Evolutionary conservation across 2,329 filamentous ascomycete species (phyloP).

Genomic region (Fusarium stilboides): DNA sequence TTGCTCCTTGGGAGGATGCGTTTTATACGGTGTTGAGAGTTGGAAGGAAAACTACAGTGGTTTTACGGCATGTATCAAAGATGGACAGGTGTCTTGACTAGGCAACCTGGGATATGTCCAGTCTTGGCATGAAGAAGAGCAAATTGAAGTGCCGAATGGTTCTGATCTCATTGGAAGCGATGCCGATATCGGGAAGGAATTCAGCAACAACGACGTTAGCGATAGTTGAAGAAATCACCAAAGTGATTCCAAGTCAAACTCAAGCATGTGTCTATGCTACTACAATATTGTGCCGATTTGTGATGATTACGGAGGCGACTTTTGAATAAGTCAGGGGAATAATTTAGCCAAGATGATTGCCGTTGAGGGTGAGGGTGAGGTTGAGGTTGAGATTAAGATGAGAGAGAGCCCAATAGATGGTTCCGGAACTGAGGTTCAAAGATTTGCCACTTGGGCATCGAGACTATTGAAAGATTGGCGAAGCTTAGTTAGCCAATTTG

Average conservation of each 20-base stretch:
- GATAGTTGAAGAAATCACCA: slow-evolving; percentile 16
- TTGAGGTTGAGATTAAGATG: not conserved
- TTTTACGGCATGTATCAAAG: slow-evolving; percentile 27
- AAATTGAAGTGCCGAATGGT: slow-evolving; percentile 21
- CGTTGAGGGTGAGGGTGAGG: not conserved
- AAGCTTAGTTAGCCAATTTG: slow-evolving; percentile 20
- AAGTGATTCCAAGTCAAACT: slow-evolving; percentile 11
- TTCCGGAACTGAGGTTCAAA: slow-evolving; percentile 1
- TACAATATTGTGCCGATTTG: not conserved
- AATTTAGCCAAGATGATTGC: not conserved
- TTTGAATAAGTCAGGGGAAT: not conserved
- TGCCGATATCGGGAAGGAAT: not conserved
- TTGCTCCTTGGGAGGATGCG: slow-evolving; percentile 19
- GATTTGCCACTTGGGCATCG: slow-evolving; percentile 41
- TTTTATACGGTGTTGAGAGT: slow-evolving; percentile 34
- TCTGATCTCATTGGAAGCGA: slow-evolving; percentile 1
- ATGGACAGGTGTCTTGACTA: slow-evolving; percentile 22
- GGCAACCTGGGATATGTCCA: not conserved
- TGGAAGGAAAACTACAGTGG: slow-evolving; percentile 34
- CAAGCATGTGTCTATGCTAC: not conserved
- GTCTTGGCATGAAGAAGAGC: slow-evolving; percentile 26
- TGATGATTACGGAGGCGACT: not conserved
- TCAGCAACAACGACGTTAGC: slow-evolving; percentile 10
- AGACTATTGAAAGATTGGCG: slow-evolving; percentile 38
- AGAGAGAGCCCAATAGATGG: slow-evolving; percentile 12